Evolutionary conservation across 257 asterid genomes (phyloP), one percentile per base, ranked within the genome.

Genomic region (Penstemon barbatus): DNA sequence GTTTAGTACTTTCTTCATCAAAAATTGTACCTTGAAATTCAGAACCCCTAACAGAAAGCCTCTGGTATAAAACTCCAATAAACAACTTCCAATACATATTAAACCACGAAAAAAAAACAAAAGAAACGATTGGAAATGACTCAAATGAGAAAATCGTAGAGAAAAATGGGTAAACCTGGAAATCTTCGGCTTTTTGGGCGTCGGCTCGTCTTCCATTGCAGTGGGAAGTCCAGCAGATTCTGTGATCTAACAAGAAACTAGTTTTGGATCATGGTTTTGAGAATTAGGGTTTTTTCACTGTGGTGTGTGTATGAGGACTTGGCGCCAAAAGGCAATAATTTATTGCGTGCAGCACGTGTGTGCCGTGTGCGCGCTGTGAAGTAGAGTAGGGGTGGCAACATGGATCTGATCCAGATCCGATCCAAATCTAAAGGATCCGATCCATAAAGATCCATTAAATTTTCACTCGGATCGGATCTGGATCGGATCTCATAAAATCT

Each of bases 101-200:
- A 13, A 5, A 60, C 49, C 13, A n/a, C 12, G 15, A 8, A 7
- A 25, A 7, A 25, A 8, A 5, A 51, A 6, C 75, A 40, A 2
- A 52, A 1, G 56, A n/a, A 50, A 45, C 18, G 25, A 55, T n/a
- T 57, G 25, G 8, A 48, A n/a, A n/a, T n/a, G n/a, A n/a, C n/a
- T n/a, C n/a, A n/a, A 54, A 57, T 4, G 40, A 40, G 5, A 40
- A 43, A 68, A 61, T 5, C 4, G 7, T 52, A 45, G 58, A 7
- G 46, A 43, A 25, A n/a, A 38, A 37, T 4, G 5, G 68, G 49
- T 49, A 54, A 56, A 88, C 96, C 92, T 88, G 78, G 80, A 65
- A 48, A 82, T 71, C 68, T 82, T 86, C 68, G 81, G 79, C 78
- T 89, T 79, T 66, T 88, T 88, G 45, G 81, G 72, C 57, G 64